Conservation (phyloP, 352 stramenopile species). For the Phytophthora palmivora region DNA sequence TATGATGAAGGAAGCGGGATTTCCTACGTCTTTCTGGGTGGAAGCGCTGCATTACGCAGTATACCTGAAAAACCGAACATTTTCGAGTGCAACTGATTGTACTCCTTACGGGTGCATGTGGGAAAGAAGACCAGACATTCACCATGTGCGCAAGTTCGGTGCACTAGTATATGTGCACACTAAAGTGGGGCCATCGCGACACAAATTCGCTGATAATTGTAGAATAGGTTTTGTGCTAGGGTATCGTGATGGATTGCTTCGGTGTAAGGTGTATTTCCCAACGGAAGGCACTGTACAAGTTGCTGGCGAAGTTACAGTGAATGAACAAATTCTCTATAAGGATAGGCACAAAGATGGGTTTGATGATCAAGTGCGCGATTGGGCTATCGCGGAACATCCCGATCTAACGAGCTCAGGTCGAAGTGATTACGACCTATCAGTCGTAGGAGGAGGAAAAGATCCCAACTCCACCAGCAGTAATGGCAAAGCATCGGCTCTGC, state of each 20-base stretch:
- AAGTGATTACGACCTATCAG: conserved; percentile 7
- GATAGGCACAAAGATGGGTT: conserved; percentile 4
- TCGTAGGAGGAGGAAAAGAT: not conserved
- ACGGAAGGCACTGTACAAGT: not conserved
- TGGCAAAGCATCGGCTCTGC: not conserved
- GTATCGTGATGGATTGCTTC: not conserved
- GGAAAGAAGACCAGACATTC: no score
- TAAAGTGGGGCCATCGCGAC: not conserved
- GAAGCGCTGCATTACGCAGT: not conserved
- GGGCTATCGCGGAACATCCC: not conserved
- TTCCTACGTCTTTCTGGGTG: not conserved
- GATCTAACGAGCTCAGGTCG: not conserved
- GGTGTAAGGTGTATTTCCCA: conserved; percentile 11
- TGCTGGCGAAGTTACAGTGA: conserved; percentile 3
- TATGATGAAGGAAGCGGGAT: not conserved
- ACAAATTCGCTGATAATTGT: not conserved
- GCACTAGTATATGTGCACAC: not conserved
- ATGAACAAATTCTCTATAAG: conserved; percentile 16
- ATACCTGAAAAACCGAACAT: not conserved
- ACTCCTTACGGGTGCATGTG: not conserved
- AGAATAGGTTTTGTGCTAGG: not conserved
- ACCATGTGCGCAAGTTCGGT: not conserved
- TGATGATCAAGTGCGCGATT: not conserved
- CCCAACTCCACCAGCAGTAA: not conserved
- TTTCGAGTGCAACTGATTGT: not conserved